phyloP scores from a whole-genome alignment of 306 rosid species.

The Citrullus mucosospermus region DNA sequence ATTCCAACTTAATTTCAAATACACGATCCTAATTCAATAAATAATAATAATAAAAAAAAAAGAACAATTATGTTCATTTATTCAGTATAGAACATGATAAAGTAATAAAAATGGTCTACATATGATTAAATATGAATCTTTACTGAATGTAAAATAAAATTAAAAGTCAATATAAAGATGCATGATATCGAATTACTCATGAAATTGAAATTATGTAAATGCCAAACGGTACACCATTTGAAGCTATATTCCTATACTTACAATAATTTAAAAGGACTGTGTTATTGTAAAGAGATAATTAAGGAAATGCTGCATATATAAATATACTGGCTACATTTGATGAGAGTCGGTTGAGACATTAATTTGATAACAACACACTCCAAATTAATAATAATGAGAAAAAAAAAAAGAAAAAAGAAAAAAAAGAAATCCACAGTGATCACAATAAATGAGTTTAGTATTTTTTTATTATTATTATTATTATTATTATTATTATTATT shows the following conservation, averaged over 20 bases:
- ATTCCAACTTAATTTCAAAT: not conserved
- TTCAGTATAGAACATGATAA: too few species aligned
- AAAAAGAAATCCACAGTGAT: not conserved
- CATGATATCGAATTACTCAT: too few species aligned
- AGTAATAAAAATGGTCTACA: too few species aligned
- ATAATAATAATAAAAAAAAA: too few species aligned
- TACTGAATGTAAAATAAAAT: too few species aligned
- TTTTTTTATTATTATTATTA: not conserved
- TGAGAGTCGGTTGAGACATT: not conserved
- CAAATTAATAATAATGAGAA: not conserved
- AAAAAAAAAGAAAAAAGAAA: not conserved
- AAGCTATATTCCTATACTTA: not conserved
- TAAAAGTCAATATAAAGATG: too few species aligned
- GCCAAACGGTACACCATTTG: not conserved
- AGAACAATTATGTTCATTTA: too few species aligned
- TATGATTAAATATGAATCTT: too few species aligned
- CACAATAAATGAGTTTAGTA: not conserved
- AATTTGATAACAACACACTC: not conserved
- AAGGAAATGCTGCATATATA: too few species aligned
- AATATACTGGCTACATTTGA: not conserved
- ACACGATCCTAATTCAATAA: too few species aligned
- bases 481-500: too few species aligned
- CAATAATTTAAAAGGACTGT: not conserved
- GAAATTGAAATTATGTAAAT: not conserved
- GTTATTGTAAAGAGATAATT: too few species aligned